Conservation (phyloP, 1,284 basidiomycete genomes). For the Leccinum holopus region DNA sequence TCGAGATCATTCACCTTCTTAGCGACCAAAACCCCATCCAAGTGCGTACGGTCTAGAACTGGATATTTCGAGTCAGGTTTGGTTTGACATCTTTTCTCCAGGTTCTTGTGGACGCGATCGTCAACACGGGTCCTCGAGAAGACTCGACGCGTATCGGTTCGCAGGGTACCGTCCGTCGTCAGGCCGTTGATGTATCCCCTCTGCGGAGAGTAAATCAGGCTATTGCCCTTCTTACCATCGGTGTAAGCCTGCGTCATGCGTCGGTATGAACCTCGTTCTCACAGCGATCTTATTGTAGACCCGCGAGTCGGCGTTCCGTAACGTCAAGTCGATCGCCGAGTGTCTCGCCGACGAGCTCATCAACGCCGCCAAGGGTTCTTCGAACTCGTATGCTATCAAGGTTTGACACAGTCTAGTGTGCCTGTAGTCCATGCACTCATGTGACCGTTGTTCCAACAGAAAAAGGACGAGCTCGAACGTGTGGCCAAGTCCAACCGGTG, state of each 20-base stretch:
- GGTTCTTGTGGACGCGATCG: slow-evolving; percentile 96
- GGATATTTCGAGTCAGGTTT: not conserved
- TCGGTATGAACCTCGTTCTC: not conserved
- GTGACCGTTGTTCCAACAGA: slow-evolving; percentile 44
- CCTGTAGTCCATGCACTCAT: slow-evolving; percentile 1
- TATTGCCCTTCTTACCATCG: slow-evolving; percentile 91
- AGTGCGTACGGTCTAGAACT: slow-evolving; percentile 45
- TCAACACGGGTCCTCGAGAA: slow-evolving; percentile 99
- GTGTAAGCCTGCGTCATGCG: slow-evolving; percentile 59
- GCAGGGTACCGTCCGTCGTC: slow-evolving; percentile 98
- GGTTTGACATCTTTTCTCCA: slow-evolving; percentile 27
- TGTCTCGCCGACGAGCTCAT: slow-evolving; percentile 99
- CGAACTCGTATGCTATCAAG: slow-evolving; percentile 99
- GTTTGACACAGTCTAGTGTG: slow-evolving; percentile 38
- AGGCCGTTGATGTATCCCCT: slow-evolving; percentile 99
- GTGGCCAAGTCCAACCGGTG: slow-evolving; percentile 99
- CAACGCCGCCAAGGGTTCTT: slow-evolving; percentile 99
- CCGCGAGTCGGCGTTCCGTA: slow-evolving; percentile 99
- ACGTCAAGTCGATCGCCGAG: slow-evolving; percentile 98
- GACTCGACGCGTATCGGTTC: slow-evolving; percentile 99
- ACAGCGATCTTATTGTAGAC: slow-evolving; percentile 52
- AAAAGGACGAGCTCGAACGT: slow-evolving; percentile 98
- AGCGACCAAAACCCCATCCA: slow-evolving; percentile 99
- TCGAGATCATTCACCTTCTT: slow-evolving; percentile 99
- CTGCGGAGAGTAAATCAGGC: slow-evolving; percentile 99